Base-by-base conservation (phyloP, 352 stramenopile species). In the Aphanomyces invadans region DNA sequence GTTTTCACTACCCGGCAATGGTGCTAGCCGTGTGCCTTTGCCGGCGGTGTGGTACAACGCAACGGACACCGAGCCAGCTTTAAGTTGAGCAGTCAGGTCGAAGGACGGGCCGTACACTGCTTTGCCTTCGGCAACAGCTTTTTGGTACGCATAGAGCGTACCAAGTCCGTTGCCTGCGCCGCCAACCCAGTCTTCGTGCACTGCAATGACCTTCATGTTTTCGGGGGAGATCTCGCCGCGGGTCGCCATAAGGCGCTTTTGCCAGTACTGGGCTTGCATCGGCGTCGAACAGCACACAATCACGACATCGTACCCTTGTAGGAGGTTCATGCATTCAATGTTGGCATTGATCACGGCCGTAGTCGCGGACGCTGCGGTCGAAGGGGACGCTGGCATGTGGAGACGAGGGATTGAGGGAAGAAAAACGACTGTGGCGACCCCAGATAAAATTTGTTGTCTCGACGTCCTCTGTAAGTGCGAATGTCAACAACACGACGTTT, bases 261-360 rank as follows among this genome's bases (percentile, higher is more conserved):
- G 97, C 96, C 96, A 99, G 81, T 98, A 99, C 36, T 81, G 75
- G 15, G 96, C 95, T 79, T 99, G 95, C 66, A 97, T 82, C 65
- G 96, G 87, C 72, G 96, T 98, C 19, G 94, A 98, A 28, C 92
- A 98, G 81, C 96, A 99, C 61, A 99, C 91, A 62, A 99, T 98
- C 70, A 98, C 86, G 39, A 98, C 92, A 68, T 98, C 95, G 76
- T 96, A 99, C 56, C 87, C 87, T 38, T 90, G 76, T n/a, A 95
- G 80, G 52, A 72, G 59, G 70, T 92, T 93, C 80, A 93, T 95
- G 70, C 86, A 77, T 33, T 88, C 74, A 57, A 95, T 92, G 77
- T 89, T 91, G 74, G 55, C 55, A 23, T 51, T 26, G 32, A 29
- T 64, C 31, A 48, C 33, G 15, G 31, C n/a, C 33, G 21, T 52